Evolutionary conservation across 805 yeast species (phyloP).

Genomic region (Priceomyces haplophilus): DNA sequence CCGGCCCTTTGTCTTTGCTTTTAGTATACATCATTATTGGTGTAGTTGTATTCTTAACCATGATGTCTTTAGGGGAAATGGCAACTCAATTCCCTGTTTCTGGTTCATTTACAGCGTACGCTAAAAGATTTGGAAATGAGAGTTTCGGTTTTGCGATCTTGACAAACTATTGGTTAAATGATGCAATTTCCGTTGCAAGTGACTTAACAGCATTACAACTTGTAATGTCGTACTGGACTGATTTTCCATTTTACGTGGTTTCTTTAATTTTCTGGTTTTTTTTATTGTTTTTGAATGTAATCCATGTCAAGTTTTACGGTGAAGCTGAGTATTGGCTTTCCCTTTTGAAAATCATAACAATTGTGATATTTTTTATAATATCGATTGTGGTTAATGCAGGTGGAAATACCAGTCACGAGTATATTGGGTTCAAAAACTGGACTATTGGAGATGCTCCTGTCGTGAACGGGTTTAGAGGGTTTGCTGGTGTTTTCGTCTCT

Average conservation of each 20-base stretch:
- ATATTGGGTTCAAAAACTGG: slow-evolving; percentile 45
- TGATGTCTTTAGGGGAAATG: slow-evolving; percentile 57
- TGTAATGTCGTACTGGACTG: slow-evolving; percentile 47
- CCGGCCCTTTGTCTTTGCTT: slow-evolving; percentile 34
- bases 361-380: slow-evolving; percentile 53
- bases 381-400: slow-evolving; percentile 58
- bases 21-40: slow-evolving; percentile 36
- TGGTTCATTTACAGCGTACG: slow-evolving; percentile 52
- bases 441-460: slow-evolving; percentile 50
- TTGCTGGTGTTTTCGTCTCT: slow-evolving; percentile 48
- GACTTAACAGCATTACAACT: slow-evolving; percentile 48
- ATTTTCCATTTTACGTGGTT: slow-evolving; percentile 48
- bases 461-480: slow-evolving; percentile 51
- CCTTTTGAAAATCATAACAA: slow-evolving; percentile 46
- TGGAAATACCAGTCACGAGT: slow-evolving; percentile 44
- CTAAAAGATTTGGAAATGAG: slow-evolving; percentile 47
- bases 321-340: slow-evolving; percentile 42
- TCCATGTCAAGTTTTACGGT: slow-evolving; percentile 40
- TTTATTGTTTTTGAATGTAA: slow-evolving; percentile 39
- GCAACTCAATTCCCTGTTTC: slow-evolving; percentile 52
- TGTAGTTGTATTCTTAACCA: slow-evolving; percentile 48
- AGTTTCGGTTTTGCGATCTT: slow-evolving; percentile 53
- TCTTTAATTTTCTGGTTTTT: slow-evolving; percentile 54
- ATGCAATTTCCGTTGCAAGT: slow-evolving; percentile 46
- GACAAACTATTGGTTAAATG: slow-evolving; percentile 50